Conservation (phyloP, 768 basidiomycete genomes). For the Lentinula aciculospora region DNA sequence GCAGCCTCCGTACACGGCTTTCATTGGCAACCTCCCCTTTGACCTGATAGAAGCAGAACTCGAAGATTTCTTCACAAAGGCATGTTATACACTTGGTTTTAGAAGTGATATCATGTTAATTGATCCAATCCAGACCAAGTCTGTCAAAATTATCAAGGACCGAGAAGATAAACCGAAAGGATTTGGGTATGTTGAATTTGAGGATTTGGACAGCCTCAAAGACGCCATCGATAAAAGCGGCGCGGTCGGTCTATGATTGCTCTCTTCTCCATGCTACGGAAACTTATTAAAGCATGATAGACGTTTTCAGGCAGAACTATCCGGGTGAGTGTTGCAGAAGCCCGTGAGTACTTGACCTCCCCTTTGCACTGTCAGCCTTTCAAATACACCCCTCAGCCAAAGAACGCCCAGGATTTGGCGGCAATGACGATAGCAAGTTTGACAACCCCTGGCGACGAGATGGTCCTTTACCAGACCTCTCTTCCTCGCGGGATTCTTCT, state of each 20-base stretch:
- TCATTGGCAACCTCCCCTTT: constrained; percentile 92
- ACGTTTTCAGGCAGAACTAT: constrained; percentile 73
- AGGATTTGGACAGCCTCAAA: constrained; percentile 80
- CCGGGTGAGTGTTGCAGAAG: constrained; percentile 92
- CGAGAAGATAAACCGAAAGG: constrained; percentile 94
- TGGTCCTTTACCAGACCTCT: constrained; percentile 71
- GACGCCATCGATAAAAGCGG: constrained; percentile 72
- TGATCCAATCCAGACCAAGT: constrained; percentile 50
- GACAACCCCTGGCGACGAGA: constrained; percentile 83
- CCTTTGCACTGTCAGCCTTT: not conserved
- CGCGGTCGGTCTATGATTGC: constrained; percentile 39
- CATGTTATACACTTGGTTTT: constrained; percentile 36
- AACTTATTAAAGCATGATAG: constrained; percentile 25
- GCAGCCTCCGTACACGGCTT: constrained; percentile 93
- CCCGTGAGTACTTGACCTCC: constrained; percentile 58
- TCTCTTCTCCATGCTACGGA: not conserved
- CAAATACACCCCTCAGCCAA: constrained; percentile 49
- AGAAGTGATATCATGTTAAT: not conserved
- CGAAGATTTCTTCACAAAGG: constrained; percentile 69
- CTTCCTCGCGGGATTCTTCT: constrained; percentile 56
- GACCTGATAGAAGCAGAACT: constrained; percentile 85
- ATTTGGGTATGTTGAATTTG: constrained; percentile 96
- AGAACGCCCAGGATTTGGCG: constrained; percentile 56
- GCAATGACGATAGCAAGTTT: constrained; percentile 77
- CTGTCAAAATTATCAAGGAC: constrained; percentile 90